Evolutionary conservation across 805 yeast species (phyloP).

Genomic region (Hanseniaspora singularis): DNA sequence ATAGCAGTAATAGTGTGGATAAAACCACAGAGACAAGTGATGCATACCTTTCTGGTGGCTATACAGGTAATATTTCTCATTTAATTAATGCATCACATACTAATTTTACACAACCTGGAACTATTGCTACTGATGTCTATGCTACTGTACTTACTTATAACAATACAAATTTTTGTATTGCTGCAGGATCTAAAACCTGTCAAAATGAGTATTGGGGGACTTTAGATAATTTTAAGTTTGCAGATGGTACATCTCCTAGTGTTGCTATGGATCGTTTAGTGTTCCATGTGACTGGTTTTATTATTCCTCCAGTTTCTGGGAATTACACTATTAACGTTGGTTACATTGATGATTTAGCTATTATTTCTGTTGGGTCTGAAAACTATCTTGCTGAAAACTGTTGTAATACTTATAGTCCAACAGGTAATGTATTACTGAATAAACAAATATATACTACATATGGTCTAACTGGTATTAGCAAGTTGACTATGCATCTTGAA

Average conservation of each 20-base stretch:
- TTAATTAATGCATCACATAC: no score
- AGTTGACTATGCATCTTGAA: conserved; percentile 18
- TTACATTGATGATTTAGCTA: conserved; percentile 10
- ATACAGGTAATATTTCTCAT: no score
- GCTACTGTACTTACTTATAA: no score
- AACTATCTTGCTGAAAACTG: neutral
- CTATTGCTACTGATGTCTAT: no score
- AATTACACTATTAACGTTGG: neutral
- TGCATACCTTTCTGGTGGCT: neutral
- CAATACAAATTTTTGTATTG: neutral
- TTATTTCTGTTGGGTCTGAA: conserved; percentile 5
- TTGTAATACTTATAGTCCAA: neutral
- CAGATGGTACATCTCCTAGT: neutral
- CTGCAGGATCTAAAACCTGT: conserved; percentile 1
- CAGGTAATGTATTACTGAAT: neutral
- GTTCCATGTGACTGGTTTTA: conserved; percentile 5
- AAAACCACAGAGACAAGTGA: neutral
- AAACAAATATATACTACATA: neutral
- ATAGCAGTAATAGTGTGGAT: neutral
- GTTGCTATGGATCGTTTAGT: conserved; percentile 2
- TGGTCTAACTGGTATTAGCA: conserved; percentile 4
- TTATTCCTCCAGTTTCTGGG: conserved; percentile 1
- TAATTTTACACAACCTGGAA: no score
- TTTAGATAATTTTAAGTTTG: neutral
- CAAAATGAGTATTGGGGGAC: no score